Conservation (phyloP, 2,329 filamentous ascomycete species). For the Ilyonectria mors-panacis region DNA sequence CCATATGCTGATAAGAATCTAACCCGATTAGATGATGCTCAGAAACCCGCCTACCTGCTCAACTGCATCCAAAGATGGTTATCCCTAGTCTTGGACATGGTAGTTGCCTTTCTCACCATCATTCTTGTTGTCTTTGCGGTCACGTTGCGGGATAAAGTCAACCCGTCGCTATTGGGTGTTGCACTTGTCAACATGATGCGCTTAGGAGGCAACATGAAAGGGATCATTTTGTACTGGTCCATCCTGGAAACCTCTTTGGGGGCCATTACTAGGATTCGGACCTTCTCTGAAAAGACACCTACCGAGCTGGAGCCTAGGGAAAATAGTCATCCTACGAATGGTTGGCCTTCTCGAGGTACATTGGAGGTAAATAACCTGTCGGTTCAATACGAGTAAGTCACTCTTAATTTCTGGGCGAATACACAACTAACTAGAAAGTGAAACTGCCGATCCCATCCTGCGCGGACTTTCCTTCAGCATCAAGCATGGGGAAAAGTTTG, state of each 20-base stretch:
- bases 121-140: constrained; percentile 56
- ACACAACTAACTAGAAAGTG: constrained; percentile 35
- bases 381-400: constrained; percentile 49
- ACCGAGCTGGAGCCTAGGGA: constrained; percentile 41
- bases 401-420: not conserved
- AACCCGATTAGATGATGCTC: constrained; percentile 60
- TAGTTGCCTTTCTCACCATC: constrained; percentile 65
- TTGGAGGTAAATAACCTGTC: constrained; percentile 44
- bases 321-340: constrained; percentile 21
- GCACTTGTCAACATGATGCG: constrained; percentile 56
- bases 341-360: constrained; percentile 44
- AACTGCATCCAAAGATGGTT: constrained; percentile 69
- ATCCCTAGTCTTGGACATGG: constrained; percentile 64
- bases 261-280: constrained; percentile 48
- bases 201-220: constrained; percentile 46
- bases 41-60: constrained; percentile 68
- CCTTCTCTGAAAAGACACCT: constrained; percentile 46
- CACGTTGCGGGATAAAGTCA: constrained; percentile 49
- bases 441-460: constrained; percentile 46
- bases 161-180: constrained; percentile 53
- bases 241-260: constrained; percentile 50
- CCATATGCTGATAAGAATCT: constrained; percentile 56
- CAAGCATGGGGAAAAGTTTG: constrained; percentile 55
- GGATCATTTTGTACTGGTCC: constrained; percentile 49
- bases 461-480: constrained; percentile 51